Conservation (phyloP, 2,329 filamentous ascomycete genomes). For the Sarocladiaceae sp. region DNA sequence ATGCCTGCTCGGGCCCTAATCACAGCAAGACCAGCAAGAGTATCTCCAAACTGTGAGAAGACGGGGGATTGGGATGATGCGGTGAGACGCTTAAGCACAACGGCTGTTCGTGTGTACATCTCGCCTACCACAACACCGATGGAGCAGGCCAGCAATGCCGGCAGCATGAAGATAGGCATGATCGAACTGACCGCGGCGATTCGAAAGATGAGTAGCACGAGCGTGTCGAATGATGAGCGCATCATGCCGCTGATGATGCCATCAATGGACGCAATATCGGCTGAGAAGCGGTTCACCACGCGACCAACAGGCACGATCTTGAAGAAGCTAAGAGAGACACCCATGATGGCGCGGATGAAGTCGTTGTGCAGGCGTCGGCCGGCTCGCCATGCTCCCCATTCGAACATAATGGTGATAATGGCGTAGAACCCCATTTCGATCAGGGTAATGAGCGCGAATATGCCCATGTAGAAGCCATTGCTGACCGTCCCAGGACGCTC, state of each 20-base stretch:
- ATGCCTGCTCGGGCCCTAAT: constrained; percentile 46
- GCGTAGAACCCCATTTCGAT: constrained; percentile 36
- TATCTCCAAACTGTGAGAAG: constrained; percentile 51
- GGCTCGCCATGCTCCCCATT: constrained; percentile 51
- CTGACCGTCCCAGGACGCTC: too few relatives aligned
- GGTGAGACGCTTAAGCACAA: constrained; percentile 38
- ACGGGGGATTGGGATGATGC: constrained; percentile 46
- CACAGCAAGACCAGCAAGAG: constrained; percentile 41
- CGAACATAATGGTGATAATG: constrained; percentile 39
- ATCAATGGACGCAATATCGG: constrained; percentile 52
- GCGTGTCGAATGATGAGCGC: constrained; percentile 33
- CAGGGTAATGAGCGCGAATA: constrained; percentile 42
- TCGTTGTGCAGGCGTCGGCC: constrained; percentile 45
- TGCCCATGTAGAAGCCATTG: constrained; percentile 44
- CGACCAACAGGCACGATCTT: constrained; percentile 46
- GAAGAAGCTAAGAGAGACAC: constrained; percentile 51
- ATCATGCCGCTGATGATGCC: constrained; percentile 39
- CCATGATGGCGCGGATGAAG: constrained; percentile 45
- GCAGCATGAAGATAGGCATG: constrained; percentile 45
- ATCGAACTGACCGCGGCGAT: constrained; percentile 42
- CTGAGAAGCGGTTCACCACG: constrained; percentile 49
- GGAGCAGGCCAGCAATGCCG: constrained; percentile 37
- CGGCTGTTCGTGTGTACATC: constrained; percentile 43
- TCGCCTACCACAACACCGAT: constrained; percentile 41
- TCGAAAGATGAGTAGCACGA: constrained; percentile 37